Percentiles rank a stretch among this genome's conserved stretches.
Evolutionary conservation across 169 alveolate genomes (phyloP).

Genomic region (Plasmodium relictum): DNA sequence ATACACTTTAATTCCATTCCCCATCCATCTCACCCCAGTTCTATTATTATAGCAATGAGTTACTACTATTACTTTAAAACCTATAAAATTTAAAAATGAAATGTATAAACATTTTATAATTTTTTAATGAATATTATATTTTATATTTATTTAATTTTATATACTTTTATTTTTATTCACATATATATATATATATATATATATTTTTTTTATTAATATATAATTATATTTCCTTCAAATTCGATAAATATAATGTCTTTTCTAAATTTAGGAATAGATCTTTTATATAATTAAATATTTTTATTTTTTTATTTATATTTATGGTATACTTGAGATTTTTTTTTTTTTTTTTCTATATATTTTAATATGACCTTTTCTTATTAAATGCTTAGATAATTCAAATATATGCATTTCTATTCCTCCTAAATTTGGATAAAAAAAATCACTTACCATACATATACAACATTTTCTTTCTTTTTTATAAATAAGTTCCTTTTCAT

Average conservation of each 20-base stretch:
- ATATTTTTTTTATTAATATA: not conserved
- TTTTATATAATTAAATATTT: no score
- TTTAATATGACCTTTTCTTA: conserved; percentile 87
- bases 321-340: not conserved
- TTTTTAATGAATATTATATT: not conserved
- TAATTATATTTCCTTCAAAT: no score
- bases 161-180: not conserved
- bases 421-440: conserved; percentile 97
- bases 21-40: conserved; percentile 97
- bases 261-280: no score
- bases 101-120: not conserved
- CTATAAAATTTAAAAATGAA: conserved; percentile 77
- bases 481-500: conserved; percentile 9
- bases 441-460: conserved; percentile 87
- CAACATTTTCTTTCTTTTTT: conserved; percentile 69
- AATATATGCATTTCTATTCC: conserved; percentile 99
- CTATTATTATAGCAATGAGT: conserved; percentile 95
- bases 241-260: no score
- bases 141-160: no score
- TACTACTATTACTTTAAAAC: conserved; percentile 97
- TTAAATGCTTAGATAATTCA: conserved; percentile 94
- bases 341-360: not conserved
- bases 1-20: conserved; percentile 98
- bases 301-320: not conserved
- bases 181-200: conserved; percentile 5